A percentile compares a stretch with the other conserved stretches of the same genome.
Conservation (phyloP, 129 eudicot genomes). For the Saussurea involucrata region DNA sequence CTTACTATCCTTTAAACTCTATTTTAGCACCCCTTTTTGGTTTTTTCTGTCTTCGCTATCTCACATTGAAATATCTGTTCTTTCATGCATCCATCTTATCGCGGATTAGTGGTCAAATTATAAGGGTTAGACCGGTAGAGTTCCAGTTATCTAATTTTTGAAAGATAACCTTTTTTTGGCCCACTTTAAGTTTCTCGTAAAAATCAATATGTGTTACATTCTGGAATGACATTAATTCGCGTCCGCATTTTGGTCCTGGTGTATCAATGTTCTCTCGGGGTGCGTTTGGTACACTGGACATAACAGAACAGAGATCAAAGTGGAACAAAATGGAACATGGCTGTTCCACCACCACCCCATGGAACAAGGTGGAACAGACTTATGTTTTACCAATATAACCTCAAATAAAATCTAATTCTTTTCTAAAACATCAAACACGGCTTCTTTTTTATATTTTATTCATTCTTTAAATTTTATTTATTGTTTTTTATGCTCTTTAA, state of each 20-base stretch:
- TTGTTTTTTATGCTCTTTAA: too few species aligned
- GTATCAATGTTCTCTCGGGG: too few species aligned
- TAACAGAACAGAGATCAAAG: too few species aligned
- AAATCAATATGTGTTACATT: background rate
- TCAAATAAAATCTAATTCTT: too few species aligned
- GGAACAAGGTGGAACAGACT: too few species aligned
- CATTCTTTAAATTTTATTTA: too few species aligned
- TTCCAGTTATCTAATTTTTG: background rate
- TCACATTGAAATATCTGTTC: background rate
- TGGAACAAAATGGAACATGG: too few species aligned
- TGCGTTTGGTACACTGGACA: too few species aligned
- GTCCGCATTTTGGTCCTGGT: background rate
- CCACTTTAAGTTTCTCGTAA: background rate
- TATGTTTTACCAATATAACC: too few species aligned
- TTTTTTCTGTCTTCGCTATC: background rate
- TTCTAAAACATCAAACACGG: too few species aligned
- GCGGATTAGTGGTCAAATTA: background rate
- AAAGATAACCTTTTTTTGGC: background rate
- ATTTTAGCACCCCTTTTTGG: background rate
- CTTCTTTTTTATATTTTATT: too few species aligned
- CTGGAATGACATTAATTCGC: background rate
- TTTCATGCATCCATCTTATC: background rate
- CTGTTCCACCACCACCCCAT: too few species aligned
- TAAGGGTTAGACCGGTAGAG: background rate
- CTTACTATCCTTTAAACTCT: slow-evolving; percentile 14